Evolutionary conservation across 1,139 yeast genomes (phyloP).

Genomic region (Arxiozyma telluris): DNA sequence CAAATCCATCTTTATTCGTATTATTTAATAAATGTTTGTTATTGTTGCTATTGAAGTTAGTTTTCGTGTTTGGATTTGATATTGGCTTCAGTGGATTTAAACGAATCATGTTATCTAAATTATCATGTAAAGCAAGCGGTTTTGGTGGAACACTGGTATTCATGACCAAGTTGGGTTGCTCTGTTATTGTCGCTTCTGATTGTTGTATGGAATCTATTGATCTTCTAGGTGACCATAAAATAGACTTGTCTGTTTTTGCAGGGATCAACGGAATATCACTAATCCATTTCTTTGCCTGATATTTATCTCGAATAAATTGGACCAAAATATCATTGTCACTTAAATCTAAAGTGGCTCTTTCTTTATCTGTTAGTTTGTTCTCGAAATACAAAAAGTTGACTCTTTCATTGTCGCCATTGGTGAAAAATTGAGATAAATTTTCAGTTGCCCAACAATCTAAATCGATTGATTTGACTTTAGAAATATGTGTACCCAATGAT

Average conservation of each 20-base stretch:
- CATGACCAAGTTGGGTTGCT: background rate
- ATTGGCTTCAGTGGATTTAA: background rate
- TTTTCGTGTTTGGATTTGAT: background rate
- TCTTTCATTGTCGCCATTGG: conserved; percentile 71
- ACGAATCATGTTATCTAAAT: background rate
- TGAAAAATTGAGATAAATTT: conserved; percentile 70
- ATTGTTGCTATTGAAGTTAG: background rate
- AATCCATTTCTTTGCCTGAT: conserved; percentile 82
- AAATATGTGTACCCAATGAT: conserved; percentile 88
- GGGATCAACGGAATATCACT: conserved; percentile 8
- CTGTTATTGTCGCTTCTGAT: background rate
- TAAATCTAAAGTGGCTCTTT: background rate
- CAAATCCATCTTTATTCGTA: background rate
- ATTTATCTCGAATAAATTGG: conserved; percentile 82
- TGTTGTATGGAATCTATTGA: background rate
- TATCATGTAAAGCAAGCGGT: background rate
- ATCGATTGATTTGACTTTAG: conserved; percentile 79
- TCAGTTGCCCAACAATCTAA: conserved; percentile 93
- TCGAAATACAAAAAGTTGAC: conserved; percentile 74
- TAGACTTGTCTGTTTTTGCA: background rate
- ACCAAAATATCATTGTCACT: conserved; percentile 67
- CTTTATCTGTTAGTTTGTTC: conserved; percentile 39
- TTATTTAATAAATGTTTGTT: background rate
- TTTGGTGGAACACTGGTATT: background rate
- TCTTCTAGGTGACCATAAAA: background rate